Base-by-base conservation (phyloP, 2,329 filamentous ascomycete genomes). In the Neonectria hederae region DNA sequence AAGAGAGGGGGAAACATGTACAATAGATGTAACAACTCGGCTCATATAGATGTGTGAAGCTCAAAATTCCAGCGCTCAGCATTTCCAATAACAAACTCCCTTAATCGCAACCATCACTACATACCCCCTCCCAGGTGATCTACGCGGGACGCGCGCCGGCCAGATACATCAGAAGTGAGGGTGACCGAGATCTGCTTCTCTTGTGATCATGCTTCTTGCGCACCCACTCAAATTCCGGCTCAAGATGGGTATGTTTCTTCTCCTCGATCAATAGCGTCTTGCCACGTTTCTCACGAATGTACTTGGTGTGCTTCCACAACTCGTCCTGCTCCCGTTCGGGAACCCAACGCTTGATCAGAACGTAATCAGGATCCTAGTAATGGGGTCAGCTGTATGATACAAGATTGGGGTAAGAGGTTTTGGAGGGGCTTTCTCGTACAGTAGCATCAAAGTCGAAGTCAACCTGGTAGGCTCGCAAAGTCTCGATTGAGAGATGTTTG, bases 261-360 rank as follows among this genome's bases (percentile, higher is more conserved):
- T 82, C 84, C 65, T 86, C 83, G 53, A 87, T 79, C 59, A 84
- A 76, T 17, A 84, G 77, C 45, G 83, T 76, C 71, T 81, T 83
- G 49, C 75, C 76, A 7, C 83, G 81, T 74, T 82, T 83, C 72
- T 89, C 86, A n/a, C 89, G 88, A 66, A 92, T 76, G 46, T 84
- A 80, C 65, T 84, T 84, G 3, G 91, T 93, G 78, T 94, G 90
- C 46, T 87, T 85, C 85, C 92, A 94, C 53, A 93, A 84, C 61
- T 88, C 81, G 63, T 92, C 86, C 73, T 93, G 91, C 75, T 93
- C 87, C 65, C 87, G 86, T 70, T 93, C 89, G 4, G 87, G 86
- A 55, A 94, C 88, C 87, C 88, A 92, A 60, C 88, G 84, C 78
- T 91, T 92, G 79, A 94, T 91, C 63, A 94, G 78, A 59, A 94